Percentiles rank a stretch among this genome's conserved stretches.
Conservation (phyloP, 192 early-diverging fungal genomes). For the Rhizoclosmatium globosum region DNA sequence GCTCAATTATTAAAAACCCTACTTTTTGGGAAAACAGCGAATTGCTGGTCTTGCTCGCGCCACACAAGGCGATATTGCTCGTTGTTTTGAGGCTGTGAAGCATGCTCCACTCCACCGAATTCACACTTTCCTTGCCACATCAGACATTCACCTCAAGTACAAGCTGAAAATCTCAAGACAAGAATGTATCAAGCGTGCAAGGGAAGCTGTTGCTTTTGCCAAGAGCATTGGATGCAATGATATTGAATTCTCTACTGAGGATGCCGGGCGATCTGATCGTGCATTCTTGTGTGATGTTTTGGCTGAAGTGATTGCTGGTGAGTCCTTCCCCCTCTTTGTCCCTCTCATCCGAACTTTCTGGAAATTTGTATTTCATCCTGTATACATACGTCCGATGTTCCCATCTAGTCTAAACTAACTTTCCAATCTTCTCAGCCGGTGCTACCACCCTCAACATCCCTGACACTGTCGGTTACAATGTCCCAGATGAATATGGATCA, state of each 20-base stretch:
- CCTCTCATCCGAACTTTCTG: too few species aligned
- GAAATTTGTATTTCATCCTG: too few species aligned
- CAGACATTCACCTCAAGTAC: constrained; percentile 93
- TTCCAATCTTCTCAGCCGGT: constrained; percentile 68
- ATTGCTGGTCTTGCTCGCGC: constrained; percentile 92
- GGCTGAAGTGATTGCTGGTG: constrained; percentile 64
- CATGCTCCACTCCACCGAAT: constrained; percentile 89
- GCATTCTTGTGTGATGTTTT: constrained; percentile 89
- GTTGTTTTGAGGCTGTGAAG: constrained; percentile 87
- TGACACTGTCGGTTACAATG: constrained; percentile 98
- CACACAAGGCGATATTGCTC: constrained; percentile 83
- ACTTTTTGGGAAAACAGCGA: constrained; percentile 52
- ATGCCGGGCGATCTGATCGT: constrained; percentile 90
- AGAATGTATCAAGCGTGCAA: constrained; percentile 84
- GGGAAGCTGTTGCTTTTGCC: constrained; percentile 81
- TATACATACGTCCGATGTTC: neutral
- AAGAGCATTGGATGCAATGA: constrained; percentile 80
- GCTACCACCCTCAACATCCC: constrained; percentile 97
- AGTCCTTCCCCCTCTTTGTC: neutral
- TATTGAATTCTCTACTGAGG: constrained; percentile 96
- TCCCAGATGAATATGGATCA: constrained; percentile 86
- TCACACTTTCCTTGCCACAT: constrained; percentile 95
- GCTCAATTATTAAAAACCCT: neutral
- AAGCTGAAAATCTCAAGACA: constrained; percentile 91
- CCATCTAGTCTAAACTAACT: constrained; percentile 43